Evolutionary conservation across 164 flowering plant genomes (phyloP), one percentile per base, ranked within the genome.

Genomic region (Dillenia turbinata): DNA sequence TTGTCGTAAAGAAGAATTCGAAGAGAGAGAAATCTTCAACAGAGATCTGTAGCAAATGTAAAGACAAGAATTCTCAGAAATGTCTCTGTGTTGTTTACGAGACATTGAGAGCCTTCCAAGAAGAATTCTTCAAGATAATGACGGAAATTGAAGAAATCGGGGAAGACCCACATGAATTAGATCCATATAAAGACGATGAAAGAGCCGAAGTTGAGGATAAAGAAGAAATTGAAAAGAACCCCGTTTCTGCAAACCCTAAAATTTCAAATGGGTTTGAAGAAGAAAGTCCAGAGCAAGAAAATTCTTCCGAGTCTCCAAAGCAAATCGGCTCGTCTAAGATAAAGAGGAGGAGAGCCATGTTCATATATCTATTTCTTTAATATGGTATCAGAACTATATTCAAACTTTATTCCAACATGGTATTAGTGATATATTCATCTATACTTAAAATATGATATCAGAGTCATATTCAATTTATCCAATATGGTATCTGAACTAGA

Each of bases 1-100:
- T 89, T 22, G 77, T 91, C 33, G 92, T 92, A 52, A 94, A 82
- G 80, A 94, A 83, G 86, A 84, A 77, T 7, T 66, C 73, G 46
- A 73, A 75, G 46, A 72, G 67, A 15, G 33, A 33, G 11, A 68
- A 43, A 0, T 8, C 71, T 2, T 49, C 54, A 1, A 33, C 47
- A 2, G 52, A 55, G n/a, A 65, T 70, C 0, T 89, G 94, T n/a
- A n/a, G n/a, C 64, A 87, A 80, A 65, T 85, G 86, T 61, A 71
- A 72, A 48, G 82, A 76, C 16, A 82, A 71, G 56, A 44, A 60
- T 61, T 59, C 16, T 2, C 68, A 72, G 68, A 90, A 89, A 75
- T 89, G 96, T 68, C 73, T 81, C 1, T 85, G 91, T 56, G 73
- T 83, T 56, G 96, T 97, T 22, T 89, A 91, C 63, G 84, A 91